A percentile compares a stretch with the other conserved stretches of the same genome.
These are phyloP conservation scores for Sporothrix schenckii DNA, from an alignment of 2,329 filamentous ascomycete species.

Conservation along the genomic window DNA sequence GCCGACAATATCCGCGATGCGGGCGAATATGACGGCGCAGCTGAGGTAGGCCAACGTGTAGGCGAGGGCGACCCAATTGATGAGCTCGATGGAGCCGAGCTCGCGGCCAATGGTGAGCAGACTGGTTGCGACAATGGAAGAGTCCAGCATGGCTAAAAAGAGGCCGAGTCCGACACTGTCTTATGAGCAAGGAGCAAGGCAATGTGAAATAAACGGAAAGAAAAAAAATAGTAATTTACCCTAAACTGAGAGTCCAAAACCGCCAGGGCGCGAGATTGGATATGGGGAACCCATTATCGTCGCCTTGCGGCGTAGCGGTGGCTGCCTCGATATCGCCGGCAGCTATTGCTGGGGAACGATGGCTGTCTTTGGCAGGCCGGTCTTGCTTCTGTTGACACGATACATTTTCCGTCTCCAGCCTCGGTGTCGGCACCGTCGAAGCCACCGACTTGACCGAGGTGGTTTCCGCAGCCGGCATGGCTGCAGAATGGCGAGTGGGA, in stretches of 20 bases:
- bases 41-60: constrained; percentile 62
- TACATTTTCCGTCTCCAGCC: not conserved
- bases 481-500: not conserved
- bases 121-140: constrained; percentile 62
- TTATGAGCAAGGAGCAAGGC: not conserved
- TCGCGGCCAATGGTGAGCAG: constrained; percentile 59
- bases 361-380: not conserved
- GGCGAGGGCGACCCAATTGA: constrained; percentile 60
- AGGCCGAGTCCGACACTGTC: constrained; percentile 55
- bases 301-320: not conserved
- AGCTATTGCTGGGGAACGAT: not conserved
- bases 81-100: constrained; percentile 49
- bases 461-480: constrained; percentile 15
- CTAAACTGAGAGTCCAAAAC: constrained; percentile 35
- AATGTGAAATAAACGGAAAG: not conserved
- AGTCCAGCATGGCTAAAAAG: constrained; percentile 62
- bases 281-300: not conserved
- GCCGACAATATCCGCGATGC: constrained; percentile 58
- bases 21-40: constrained; percentile 59
- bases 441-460: not conserved
- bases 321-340: not conserved
- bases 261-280: constrained; percentile 31
- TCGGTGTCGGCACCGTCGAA: not conserved
- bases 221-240: constrained; percentile 28
- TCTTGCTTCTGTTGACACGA: not conserved